phyloP scores from a whole-genome alignment of 306 rosid species.

The Ochetophila trinervis region DNA sequence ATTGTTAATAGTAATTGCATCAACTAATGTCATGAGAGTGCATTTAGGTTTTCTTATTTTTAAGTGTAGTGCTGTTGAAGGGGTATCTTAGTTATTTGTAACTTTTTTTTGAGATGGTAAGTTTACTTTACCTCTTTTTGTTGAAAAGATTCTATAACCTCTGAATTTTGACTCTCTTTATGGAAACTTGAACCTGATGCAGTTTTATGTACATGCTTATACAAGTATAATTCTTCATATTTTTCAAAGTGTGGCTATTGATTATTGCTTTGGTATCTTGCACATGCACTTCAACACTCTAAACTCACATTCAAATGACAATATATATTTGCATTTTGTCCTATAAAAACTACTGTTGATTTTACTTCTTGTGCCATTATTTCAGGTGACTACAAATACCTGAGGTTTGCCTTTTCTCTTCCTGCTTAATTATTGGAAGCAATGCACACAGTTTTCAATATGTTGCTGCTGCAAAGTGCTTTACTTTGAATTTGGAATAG shows the following conservation, averaged over 20 bases:
- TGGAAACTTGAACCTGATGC: no score
- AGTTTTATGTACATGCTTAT: no score
- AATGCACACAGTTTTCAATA: neutral
- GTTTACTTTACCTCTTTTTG: neutral
- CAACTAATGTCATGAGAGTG: no score
- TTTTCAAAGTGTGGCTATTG: neutral
- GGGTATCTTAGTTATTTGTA: neutral
- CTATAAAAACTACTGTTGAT: slow-evolving; percentile 14
- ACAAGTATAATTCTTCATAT: no score
- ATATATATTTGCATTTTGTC: neutral
- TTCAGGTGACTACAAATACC: slow-evolving; percentile 83
- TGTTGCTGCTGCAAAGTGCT: neutral
- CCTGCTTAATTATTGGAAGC: slow-evolving; percentile 14
- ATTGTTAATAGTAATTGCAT: no score
- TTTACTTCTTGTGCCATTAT: slow-evolving; percentile 1
- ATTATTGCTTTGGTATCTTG: neutral
- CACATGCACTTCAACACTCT: neutral
- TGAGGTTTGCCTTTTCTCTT: slow-evolving; percentile 50
- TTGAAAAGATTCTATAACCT: no score
- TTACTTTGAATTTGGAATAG: no score
- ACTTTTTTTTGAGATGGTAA: neutral
- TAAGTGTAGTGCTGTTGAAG: neutral
- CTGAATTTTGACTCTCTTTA: no score
- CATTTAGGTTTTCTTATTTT: neutral
- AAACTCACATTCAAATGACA: neutral